phyloP scores from a whole-genome alignment of 352 stramenopile species.

The Pythium volutum region DNA sequence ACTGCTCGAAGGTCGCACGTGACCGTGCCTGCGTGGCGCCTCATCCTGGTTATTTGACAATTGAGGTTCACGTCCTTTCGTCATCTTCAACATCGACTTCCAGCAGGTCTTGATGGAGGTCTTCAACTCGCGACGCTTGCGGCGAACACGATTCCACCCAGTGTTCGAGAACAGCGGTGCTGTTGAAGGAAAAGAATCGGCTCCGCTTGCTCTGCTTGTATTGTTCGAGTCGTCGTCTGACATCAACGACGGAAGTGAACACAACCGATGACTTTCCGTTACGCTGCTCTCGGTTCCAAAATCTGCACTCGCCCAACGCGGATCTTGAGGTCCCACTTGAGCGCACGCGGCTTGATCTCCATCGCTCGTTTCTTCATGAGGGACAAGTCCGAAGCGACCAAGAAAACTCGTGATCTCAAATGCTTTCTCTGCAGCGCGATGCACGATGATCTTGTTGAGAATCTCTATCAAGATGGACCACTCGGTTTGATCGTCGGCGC shows the following conservation, averaged over 20 bases:
- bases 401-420: constrained; percentile 17
- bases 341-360: neutral
- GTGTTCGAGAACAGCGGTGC: neutral
- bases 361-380: constrained; percentile 4
- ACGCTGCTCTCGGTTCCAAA: neutral
- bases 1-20: neutral
- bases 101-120: neutral
- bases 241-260: neutral
- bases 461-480: constrained; percentile 10
- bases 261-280: neutral
- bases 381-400: constrained; percentile 4
- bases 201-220: constrained; percentile 1
- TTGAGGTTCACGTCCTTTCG: neutral
- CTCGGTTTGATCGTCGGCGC: neutral
- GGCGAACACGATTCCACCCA: neutral
- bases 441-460: constrained; percentile 4
- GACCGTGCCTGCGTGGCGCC: neutral
- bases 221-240: neutral
- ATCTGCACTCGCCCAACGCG: no score
- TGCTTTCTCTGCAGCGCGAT: constrained; percentile 9
- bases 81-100: neutral
- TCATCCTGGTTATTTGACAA: neutral
- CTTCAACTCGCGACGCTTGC: constrained; percentile 1
- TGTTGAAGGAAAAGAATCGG: neutral
- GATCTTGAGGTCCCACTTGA: neutral